Conservation (phyloP, 257 asterid genomes). For the Rauvolfia tetraphylla region DNA sequence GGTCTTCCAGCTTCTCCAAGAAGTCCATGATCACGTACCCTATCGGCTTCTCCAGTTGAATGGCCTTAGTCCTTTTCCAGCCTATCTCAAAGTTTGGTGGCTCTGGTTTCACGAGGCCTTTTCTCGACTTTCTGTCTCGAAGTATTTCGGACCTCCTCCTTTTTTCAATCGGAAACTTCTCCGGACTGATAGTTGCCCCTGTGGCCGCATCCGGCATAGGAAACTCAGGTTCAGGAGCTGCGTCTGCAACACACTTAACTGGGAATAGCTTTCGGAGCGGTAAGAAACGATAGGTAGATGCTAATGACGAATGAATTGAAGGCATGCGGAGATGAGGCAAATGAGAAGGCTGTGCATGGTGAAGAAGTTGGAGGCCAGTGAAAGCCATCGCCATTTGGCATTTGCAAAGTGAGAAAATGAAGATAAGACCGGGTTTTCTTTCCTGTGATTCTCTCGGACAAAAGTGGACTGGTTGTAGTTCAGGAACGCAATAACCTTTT, state of each 20-base stretch:
- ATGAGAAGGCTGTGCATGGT: slow-evolving; percentile 25
- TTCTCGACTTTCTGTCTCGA: slow-evolving; percentile 48
- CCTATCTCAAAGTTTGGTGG: slow-evolving; percentile 85
- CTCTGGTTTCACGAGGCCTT: slow-evolving; percentile 53
- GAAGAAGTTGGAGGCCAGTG: slow-evolving; percentile 39
- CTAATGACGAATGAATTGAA: slow-evolving; percentile 1
- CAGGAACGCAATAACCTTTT: too few relatives aligned
- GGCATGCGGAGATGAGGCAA: slow-evolving; percentile 17
- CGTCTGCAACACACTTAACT: slow-evolving; percentile 27
- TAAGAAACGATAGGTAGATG: slow-evolving; percentile 3
- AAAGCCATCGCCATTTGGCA: slow-evolving; percentile 40
- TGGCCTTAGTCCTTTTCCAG: slow-evolving; percentile 77
- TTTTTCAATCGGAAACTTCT: slow-evolving; percentile 70
- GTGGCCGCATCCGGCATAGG: slow-evolving; percentile 41
- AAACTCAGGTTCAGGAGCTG: slow-evolving; percentile 33
- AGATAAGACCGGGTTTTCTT: slow-evolving; percentile 37
- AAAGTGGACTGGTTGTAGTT: background rate
- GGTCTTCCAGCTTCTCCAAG: slow-evolving; percentile 60
- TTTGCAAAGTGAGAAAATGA: background rate
- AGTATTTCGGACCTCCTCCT: slow-evolving; percentile 59
- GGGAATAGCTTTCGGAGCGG: slow-evolving; percentile 24
- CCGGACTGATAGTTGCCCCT: slow-evolving; percentile 50
- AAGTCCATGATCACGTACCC: slow-evolving; percentile 80
- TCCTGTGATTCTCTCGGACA: background rate
- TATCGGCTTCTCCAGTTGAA: slow-evolving; percentile 60